These are phyloP conservation scores for Neospora caninum DNA, from an alignment of 169 alveolate genomes.

Conservation along the genomic window DNA sequence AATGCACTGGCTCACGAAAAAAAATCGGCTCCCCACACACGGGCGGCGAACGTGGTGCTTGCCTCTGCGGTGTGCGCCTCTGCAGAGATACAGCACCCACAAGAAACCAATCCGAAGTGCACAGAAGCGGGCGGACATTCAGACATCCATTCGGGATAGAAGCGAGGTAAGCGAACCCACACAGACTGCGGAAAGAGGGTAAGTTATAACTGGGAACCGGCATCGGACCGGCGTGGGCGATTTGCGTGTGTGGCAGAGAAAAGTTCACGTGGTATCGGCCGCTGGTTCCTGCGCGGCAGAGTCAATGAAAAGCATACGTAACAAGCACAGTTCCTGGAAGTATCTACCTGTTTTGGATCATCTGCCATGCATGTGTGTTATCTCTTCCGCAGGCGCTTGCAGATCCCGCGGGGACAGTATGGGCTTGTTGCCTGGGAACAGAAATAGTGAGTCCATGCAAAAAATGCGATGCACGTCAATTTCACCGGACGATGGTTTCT, in stretches of 20 bases:
- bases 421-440: slow-evolving; percentile 65
- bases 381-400: background rate
- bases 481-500: too few species aligned
- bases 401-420: slow-evolving; percentile 57
- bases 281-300: too few species aligned
- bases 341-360: background rate
- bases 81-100: slow-evolving; percentile 3
- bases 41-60: too few species aligned
- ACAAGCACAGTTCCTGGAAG: too few species aligned
- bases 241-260: too few species aligned
- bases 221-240: too few species aligned
- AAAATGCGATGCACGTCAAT: background rate
- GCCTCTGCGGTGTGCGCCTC: background rate
- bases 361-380: background rate
- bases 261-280: too few species aligned
- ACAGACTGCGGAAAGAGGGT: background rate
- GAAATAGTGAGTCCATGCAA: slow-evolving; percentile 60
- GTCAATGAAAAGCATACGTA: too few species aligned
- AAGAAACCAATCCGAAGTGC: slow-evolving; percentile 58
- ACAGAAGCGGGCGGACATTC: slow-evolving; percentile 54
- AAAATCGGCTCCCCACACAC: too few species aligned
- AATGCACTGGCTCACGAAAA: too few species aligned
- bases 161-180: slow-evolving; percentile 6
- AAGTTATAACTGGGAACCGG: too few species aligned
- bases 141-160: slow-evolving; percentile 44